These are phyloP conservation scores for Penicillium pancosmium DNA, from an alignment of 495 filamentous ascomycete species.

Conservation along the genomic window DNA sequence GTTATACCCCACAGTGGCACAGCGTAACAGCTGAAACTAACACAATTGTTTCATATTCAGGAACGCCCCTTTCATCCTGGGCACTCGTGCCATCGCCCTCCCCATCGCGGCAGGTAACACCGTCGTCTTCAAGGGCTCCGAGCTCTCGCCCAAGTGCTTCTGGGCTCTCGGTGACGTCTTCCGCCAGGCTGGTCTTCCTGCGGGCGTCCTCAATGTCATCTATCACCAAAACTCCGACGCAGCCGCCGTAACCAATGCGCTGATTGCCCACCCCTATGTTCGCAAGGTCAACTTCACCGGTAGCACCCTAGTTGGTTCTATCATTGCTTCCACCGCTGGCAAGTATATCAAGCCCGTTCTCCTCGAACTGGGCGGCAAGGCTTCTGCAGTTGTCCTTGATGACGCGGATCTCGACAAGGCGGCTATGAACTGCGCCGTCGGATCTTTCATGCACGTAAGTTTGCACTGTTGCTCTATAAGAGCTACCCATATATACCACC, in stretches of 20 bases:
- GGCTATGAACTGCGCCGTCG: conserved; percentile 51
- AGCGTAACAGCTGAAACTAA: conserved; percentile 11
- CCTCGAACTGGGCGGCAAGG: conserved; percentile 67
- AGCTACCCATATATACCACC: too few species aligned
- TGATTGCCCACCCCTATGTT: conserved; percentile 58
- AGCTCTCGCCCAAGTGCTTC: conserved; percentile 75
- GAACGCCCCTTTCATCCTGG: conserved; percentile 67
- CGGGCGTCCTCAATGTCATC: conserved; percentile 59
- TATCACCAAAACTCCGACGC: conserved; percentile 57
- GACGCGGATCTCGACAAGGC: conserved; percentile 62
- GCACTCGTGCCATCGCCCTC: conserved; percentile 66
- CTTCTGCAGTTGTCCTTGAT: conserved; percentile 59
- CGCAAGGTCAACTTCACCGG: conserved; percentile 69
- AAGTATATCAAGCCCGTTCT: conserved; percentile 60
- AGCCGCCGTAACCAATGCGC: conserved; percentile 53
- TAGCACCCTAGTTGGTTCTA: conserved; percentile 56
- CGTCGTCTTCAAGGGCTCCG: conserved; percentile 74
- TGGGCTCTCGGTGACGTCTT: conserved; percentile 71
- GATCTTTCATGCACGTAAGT: conserved; percentile 57
- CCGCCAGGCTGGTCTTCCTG: conserved; percentile 71
- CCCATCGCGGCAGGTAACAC: conserved; percentile 86
- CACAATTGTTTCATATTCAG: conserved; percentile 34
- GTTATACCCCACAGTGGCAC: too few species aligned
- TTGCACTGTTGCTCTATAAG: neutral
- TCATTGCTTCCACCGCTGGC: conserved; percentile 58